Base-by-base conservation (phyloP, 371 early-diverging fungal species). In the Furculomyces boomerangus region DNA sequence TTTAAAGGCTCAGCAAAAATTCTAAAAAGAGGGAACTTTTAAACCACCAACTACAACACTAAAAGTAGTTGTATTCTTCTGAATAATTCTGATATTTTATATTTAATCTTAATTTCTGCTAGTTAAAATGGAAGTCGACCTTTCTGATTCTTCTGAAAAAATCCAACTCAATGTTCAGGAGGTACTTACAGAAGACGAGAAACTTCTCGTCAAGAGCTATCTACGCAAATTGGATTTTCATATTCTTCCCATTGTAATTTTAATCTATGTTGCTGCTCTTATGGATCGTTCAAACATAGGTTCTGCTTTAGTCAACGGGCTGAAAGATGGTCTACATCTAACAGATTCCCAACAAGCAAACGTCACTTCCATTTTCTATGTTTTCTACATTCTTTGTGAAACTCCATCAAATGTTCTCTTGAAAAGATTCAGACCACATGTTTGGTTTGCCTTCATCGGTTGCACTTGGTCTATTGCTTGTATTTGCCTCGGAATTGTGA, bases 391-490 rank as follows among this genome's bases (percentile, higher is more conserved):
- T 8, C 37, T 78, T 30, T 82, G 73, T 63, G 83, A 83, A 59
- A 64, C 81, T 32, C 83, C 81, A 1, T 74, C 78, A 16, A 81
- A 83, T 63, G 56, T 74, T 45, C 25, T 75, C 20, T 63, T 83
- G n/a, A 81, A 85, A 49, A 64, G 57, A 1, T 56, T 81, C 45
- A 75, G 78, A 8, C 79, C 87, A 3, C 72, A 73, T 24, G 55
- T 60, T 29, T 83, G 85, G 89, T 77, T 90, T 41, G 77, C 85
- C 2, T 67, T 78, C n/a, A 72, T 81, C 20, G 77, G 77, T 61
- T 30, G 81, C 27, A 58, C 63, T 30, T 83, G 83, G 83, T 78
- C 78, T 14, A 32, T 74, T 22, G 40, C 68, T 39, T 67, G 68
- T 32, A 62, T 58, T 1, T 61, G 61, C 24, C 77, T 88, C 40